Percentiles rank a stretch among this genome's conserved stretches.
Evolutionary conservation across 108 stramenopile genomes (phyloP).

Genomic region (Nannochloropsis oceanica): DNA sequence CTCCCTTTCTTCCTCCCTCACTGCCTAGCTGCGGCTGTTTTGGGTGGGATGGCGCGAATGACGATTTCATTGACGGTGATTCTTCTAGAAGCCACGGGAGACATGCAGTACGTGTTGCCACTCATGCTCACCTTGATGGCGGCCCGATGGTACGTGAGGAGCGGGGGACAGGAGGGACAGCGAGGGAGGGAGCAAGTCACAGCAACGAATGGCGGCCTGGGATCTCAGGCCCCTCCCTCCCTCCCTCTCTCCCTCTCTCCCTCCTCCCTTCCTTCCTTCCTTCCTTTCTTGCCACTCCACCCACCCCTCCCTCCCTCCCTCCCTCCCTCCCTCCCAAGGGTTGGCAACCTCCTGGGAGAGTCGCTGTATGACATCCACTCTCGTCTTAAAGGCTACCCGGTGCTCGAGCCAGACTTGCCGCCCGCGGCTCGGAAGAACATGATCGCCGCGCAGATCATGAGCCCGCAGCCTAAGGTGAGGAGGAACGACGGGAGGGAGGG

Average conservation of each 20-base stretch:
- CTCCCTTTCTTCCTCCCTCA: background rate
- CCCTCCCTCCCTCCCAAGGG: slow-evolving; percentile 24
- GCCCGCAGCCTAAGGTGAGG: background rate
- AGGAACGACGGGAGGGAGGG: background rate
- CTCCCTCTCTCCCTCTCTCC: background rate
- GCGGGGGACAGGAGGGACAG: background rate
- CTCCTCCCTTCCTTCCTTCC: background rate
- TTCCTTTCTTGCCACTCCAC: no score
- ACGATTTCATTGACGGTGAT: slow-evolving; percentile 94
- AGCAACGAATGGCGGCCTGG: no score
- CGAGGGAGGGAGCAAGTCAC: background rate
- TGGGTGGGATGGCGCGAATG: slow-evolving; percentile 98
- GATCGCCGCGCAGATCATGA: slow-evolving; percentile 21
- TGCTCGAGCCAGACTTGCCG: slow-evolving; percentile 48
- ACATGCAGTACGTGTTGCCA: slow-evolving; percentile 95
- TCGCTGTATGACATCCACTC: slow-evolving; percentile 87
- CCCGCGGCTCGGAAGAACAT: slow-evolving; percentile 10
- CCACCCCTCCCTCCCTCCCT: no score
- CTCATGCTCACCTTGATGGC: slow-evolving; percentile 94
- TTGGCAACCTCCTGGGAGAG: slow-evolving; percentile 93
- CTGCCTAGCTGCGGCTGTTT: slow-evolving; percentile 51
- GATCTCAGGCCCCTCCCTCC: no score
- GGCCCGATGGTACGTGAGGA: slow-evolving; percentile 44
- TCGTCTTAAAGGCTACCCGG: background rate
- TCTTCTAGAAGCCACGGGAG: slow-evolving; percentile 87